Base-by-base conservation (phyloP, 495 filamentous ascomycete genomes). In the Neurospora hispaniola region DNA sequence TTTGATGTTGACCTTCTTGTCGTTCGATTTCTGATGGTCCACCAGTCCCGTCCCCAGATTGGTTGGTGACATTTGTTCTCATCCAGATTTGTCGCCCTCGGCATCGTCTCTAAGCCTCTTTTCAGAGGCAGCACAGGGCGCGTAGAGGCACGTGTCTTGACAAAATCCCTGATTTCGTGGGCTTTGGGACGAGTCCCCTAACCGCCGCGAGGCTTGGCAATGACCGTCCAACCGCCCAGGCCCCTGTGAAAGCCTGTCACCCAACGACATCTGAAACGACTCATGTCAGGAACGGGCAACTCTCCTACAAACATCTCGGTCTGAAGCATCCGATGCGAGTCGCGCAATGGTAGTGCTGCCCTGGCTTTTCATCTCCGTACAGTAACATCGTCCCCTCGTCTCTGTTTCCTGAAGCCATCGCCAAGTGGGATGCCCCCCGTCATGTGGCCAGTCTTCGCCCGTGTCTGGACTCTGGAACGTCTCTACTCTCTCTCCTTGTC, bases 261-360 rank as follows among this genome's bases (percentile, higher is more conserved):
- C 70, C 75, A 78, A 81, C 81, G 74, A 76, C 74, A 75, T 78
- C 78, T 83, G 80, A 84, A 84, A 84, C 82, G 72, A 74, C 77
- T 80, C 71, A 66, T 75, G 82, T 83, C 77, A 75, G 78, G 77
- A 79, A 82, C 74, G 70, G 54, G 74, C 71, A 70, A 72, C 79
- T 82, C 81, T 71, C 74, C 68, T 43, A 71, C 74, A 42, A 73
- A 73, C 73, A 35, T 71, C 73, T 76, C 73, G 72, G 62, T 66
- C n/a, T 72, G 71, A 40, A 68, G 71, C 46, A 42, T 35, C 54
- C 23, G 23, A 31, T 31, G 23, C 54, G 54, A 62, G 23, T 62
- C 54, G 54, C 54, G 54, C 23, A 62, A 31, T 62, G 54, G 54
- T 62, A 62, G 54, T 62, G 54, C 23, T 62, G 23, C 54, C 23